Evolutionary conservation across 441 rosid species (phyloP).

Genomic region (Syzygium malaccense): DNA sequence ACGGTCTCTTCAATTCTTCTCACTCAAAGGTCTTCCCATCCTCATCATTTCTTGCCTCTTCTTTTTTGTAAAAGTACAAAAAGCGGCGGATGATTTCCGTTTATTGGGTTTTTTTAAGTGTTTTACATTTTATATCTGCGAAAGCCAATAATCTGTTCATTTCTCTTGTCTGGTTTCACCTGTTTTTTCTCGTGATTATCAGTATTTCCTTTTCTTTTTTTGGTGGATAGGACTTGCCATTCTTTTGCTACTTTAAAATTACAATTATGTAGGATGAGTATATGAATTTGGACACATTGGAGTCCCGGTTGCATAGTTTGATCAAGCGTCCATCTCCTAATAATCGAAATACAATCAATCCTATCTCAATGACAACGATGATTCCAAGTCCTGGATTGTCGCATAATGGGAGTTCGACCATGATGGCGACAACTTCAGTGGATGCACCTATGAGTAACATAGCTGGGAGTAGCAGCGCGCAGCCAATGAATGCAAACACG

Average conservation of each 20-base stretch:
- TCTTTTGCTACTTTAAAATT: background rate
- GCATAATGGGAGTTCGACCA: conserved; percentile 59
- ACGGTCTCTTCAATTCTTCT: conserved; percentile 74
- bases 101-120: background rate
- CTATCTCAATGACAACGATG: conserved; percentile 76
- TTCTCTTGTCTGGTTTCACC: background rate
- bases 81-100: background rate
- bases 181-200: background rate
- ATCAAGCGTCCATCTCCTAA: conserved; percentile 31
- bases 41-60: background rate
- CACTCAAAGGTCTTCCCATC: conserved; percentile 43
- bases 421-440: conserved; percentile 57
- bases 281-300: conserved; percentile 58
- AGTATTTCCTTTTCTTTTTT: background rate
- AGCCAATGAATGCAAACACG: conserved; percentile 38
- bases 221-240: background rate
- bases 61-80: background rate
- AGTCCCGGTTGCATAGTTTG: conserved; percentile 51
- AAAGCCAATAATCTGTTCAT: background rate
- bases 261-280: conserved; percentile 69
- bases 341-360: conserved; percentile 49
- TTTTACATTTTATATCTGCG: too few species aligned
- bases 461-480: conserved; percentile 37
- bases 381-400: conserved; percentile 96
- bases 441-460: conserved; percentile 56